Conservation (phyloP, 139 green algal genomes). For the Diplosphaera chodatii region DNA sequence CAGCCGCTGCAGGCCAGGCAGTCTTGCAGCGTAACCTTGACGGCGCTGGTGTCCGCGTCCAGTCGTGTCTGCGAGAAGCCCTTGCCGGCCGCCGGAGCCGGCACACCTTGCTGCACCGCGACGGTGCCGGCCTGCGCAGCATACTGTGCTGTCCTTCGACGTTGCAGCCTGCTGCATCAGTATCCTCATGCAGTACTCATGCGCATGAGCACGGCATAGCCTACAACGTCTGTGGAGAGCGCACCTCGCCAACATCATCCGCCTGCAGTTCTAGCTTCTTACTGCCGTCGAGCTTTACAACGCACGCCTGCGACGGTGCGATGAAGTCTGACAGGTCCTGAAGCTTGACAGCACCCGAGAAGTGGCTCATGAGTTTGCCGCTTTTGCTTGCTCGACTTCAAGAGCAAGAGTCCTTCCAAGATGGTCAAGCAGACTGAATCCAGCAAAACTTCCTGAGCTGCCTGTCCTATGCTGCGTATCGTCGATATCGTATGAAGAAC, state of each 20-base stretch:
- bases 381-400: no score
- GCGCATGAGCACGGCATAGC: no score
- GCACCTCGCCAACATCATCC: constrained; percentile 1
- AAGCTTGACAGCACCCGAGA: constrained; percentile 75
- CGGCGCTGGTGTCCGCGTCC: constrained; percentile 19
- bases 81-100: constrained; percentile 3
- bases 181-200: no score
- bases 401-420: no score
- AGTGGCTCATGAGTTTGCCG: constrained; percentile 31
- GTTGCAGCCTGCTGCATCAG: no score
- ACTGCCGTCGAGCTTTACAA: constrained; percentile 61
- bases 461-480: no score
- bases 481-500: no score
- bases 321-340: constrained; percentile 93
- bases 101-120: constrained; percentile 8
- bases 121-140: background rate
- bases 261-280: constrained; percentile 1
- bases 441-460: no score
- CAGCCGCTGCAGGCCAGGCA: constrained; percentile 97
- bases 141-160: no score
- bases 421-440: no score
- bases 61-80: constrained; percentile 17
- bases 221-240: no score
- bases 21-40: constrained; percentile 92
- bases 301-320: constrained; percentile 83